phyloP scores from a whole-genome alignment of 176 grass and related monocot genomes.

The Oryza australiensis region DNA sequence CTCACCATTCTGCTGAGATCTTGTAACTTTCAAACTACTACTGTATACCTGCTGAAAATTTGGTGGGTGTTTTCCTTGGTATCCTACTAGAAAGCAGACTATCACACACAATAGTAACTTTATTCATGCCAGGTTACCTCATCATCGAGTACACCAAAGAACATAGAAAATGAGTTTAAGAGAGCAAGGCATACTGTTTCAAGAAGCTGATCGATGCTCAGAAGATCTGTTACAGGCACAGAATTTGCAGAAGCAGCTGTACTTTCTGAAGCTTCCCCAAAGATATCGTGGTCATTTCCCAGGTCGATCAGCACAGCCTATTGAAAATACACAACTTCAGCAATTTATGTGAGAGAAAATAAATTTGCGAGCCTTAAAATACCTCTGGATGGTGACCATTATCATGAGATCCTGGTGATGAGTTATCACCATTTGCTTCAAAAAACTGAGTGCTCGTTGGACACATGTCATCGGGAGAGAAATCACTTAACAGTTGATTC shows the following conservation, averaged over 20 bases:
- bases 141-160: conserved; percentile 22
- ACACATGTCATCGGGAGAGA: conserved; percentile 89
- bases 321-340: conserved; percentile 7
- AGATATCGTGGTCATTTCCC: conserved; percentile 64
- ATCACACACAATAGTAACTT: not conserved
- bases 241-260: conserved; percentile 45
- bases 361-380: conserved; percentile 11
- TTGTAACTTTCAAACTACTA: not conserved
- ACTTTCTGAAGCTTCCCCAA: conserved; percentile 75
- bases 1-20: not conserved
- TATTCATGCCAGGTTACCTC: not conserved
- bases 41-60: not conserved
- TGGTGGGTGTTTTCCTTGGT: conserved; percentile 10
- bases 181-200: conserved; percentile 65
- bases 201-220: conserved; percentile 84
- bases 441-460: conserved; percentile 71
- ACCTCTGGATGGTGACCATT: conserved; percentile 55
- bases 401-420: conserved; percentile 46
- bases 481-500: conserved; percentile 78
- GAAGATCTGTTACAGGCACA: conserved; percentile 58
- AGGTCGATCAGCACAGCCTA: conserved; percentile 54
- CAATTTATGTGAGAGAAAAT: conserved; percentile 2
- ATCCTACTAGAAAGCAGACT: conserved; percentile 22
- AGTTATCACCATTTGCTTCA: conserved; percentile 47
- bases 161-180: not conserved